A percentile compares a stretch with the other conserved stretches of the same genome.
phyloP scores from a whole-genome alignment of 768 basidiomycete species.

The Kockovaella imperatae region DNA sequence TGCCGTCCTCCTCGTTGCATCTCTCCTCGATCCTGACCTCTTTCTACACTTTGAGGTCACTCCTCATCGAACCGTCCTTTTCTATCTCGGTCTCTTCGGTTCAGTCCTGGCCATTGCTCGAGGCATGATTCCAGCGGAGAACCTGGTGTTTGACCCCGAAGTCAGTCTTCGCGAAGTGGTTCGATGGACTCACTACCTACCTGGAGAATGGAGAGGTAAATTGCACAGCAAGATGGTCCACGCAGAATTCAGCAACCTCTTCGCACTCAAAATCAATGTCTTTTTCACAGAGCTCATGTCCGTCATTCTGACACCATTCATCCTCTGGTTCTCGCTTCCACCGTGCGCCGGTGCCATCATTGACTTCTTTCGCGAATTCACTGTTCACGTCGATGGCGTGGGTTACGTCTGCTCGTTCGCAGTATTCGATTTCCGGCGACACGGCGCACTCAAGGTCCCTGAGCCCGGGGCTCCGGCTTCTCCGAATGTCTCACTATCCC shows the following conservation, averaged over 20 bases:
- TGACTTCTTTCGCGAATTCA: constrained; percentile 97
- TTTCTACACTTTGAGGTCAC: constrained; percentile 93
- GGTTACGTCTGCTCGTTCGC: constrained; percentile 98
- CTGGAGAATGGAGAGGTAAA: constrained; percentile 78
- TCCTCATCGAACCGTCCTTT: constrained; percentile 80
- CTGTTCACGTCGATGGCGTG: constrained; percentile 89
- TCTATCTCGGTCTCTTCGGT: constrained; percentile 84
- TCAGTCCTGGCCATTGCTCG: constrained; percentile 79
- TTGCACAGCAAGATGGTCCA: constrained; percentile 89
- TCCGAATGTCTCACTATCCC: background rate
- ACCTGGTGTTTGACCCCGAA: constrained; percentile 88
- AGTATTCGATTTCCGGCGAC: constrained; percentile 92
- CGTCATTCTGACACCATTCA: constrained; percentile 85
- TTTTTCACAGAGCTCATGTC: constrained; percentile 84
- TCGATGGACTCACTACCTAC: constrained; percentile 91
- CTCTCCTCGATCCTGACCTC: constrained; percentile 85
- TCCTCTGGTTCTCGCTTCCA: constrained; percentile 88
- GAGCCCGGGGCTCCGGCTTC: constrained; percentile 16
- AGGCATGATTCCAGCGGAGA: constrained; percentile 93
- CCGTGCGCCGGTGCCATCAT: constrained; percentile 80
- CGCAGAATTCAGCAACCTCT: constrained; percentile 80
- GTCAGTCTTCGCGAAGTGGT: constrained; percentile 85
- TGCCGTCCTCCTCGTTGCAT: constrained; percentile 84
- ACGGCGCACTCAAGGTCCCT: constrained; percentile 76
- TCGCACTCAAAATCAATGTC: constrained; percentile 81